A percentile compares a stretch with the other conserved stretches of the same genome.
Conservation (phyloP, 768 basidiomycete genomes). For the Calocybe cyanea region DNA sequence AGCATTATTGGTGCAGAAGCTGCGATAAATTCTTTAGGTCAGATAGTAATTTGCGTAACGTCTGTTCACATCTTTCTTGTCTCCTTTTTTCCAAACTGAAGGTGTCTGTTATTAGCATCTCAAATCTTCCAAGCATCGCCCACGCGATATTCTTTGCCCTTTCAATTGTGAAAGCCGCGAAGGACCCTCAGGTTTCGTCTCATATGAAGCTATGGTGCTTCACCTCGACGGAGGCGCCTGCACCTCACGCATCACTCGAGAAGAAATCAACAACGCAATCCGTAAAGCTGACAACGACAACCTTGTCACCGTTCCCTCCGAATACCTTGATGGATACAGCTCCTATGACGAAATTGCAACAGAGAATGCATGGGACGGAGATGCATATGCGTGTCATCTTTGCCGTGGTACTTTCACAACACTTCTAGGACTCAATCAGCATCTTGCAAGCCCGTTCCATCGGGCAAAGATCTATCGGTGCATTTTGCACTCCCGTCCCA, state of each 20-base stretch:
- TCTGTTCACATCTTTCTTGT: background rate
- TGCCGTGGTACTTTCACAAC: slow-evolving; percentile 43
- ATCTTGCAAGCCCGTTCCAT: slow-evolving; percentile 62
- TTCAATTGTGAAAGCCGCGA: too few species aligned
- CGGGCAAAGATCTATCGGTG: slow-evolving; percentile 51
- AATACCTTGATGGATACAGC: too few species aligned
- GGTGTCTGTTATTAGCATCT: slow-evolving; percentile 34
- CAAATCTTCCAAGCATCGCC: slow-evolving; percentile 47
- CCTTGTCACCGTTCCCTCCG: too few species aligned
- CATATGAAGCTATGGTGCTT: too few species aligned
- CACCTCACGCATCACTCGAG: background rate
- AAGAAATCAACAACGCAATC: slow-evolving; percentile 28
- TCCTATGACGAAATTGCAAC: slow-evolving; percentile 45
- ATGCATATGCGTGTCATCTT: slow-evolving; percentile 69
- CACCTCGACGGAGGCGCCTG: too few species aligned
- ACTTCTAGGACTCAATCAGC: slow-evolving; percentile 51
- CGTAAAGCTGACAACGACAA: too few species aligned
- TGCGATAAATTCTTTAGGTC: background rate
- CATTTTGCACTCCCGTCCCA: slow-evolving; percentile 40
- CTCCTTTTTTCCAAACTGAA: slow-evolving; percentile 3
- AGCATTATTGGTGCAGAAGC: background rate
- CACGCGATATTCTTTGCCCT: slow-evolving; percentile 31
- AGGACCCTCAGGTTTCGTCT: too few species aligned
- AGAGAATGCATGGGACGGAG: too few species aligned
- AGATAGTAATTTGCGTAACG: background rate